Conservation (phyloP, 495 filamentous ascomycete species). For the Ramalina peruviana region DNA sequence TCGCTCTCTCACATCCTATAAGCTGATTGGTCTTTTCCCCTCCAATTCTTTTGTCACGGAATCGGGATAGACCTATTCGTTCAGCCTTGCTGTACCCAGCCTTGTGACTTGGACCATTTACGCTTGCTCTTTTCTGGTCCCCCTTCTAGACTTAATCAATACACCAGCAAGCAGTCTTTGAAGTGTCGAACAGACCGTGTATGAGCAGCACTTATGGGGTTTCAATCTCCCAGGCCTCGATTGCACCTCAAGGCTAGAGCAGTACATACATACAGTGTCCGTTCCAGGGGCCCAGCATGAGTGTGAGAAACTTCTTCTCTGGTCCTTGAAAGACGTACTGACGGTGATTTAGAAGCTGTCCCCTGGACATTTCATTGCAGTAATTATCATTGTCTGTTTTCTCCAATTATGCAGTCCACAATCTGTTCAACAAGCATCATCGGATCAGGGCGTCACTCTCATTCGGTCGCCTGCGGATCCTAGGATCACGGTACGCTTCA, state of each 20-base stretch:
- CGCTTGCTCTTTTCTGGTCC: too few species aligned
- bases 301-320: neutral
- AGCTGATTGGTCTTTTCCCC: too few species aligned
- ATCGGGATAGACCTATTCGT: too few species aligned
- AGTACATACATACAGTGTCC: neutral
- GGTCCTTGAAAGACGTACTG: neutral
- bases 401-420: slow-evolving; percentile 1
- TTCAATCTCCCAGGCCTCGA: neutral
- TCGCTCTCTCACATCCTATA: too few species aligned
- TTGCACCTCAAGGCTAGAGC: neutral
- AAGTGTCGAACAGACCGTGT: too few species aligned
- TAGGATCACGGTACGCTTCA: slow-evolving; percentile 47
- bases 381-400: too few species aligned
- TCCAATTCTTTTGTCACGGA: too few species aligned
- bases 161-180: too few species aligned
- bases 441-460: slow-evolving; percentile 21
- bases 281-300: neutral
- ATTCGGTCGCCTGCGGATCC: slow-evolving; percentile 42
- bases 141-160: too few species aligned
- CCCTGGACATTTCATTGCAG: too few species aligned
- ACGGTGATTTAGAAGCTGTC: neutral
- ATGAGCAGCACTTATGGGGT: neutral
- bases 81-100: too few species aligned
- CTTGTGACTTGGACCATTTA: too few species aligned
- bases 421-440: slow-evolving; percentile 4